Conservation (phyloP, 345 rosid species). For the Mallotus nudiflorus region DNA sequence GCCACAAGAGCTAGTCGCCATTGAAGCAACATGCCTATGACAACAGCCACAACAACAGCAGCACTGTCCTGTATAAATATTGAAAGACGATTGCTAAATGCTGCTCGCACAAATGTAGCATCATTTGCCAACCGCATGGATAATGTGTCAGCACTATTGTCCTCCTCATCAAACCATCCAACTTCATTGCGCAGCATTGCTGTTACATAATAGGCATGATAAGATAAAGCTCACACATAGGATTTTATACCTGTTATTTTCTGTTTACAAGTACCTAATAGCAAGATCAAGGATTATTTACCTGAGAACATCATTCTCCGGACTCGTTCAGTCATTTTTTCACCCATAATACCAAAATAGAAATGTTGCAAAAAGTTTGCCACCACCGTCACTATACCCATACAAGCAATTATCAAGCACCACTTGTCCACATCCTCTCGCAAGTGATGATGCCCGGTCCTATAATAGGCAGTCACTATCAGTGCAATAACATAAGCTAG, state of each 20-base stretch:
- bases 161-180: constrained; percentile 99
- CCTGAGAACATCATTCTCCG: constrained; percentile 99
- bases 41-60: constrained; percentile 83
- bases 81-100: constrained; percentile 98
- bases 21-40: constrained; percentile 84
- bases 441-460: constrained; percentile 41
- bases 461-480: constrained; percentile 80
- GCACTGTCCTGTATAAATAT: constrained; percentile 96
- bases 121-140: constrained; percentile 99
- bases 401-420: constrained; percentile 98
- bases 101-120: constrained; percentile 98
- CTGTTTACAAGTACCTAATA: constrained; percentile 9
- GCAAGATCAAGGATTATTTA: constrained; percentile 26
- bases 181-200: constrained; percentile 99
- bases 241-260: constrained; percentile 1
- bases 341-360: constrained; percentile 99
- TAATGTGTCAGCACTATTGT: constrained; percentile 88
- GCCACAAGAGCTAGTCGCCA: constrained; percentile 98
- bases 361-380: constrained; percentile 98
- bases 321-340: constrained; percentile 97
- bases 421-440: constrained; percentile 83
- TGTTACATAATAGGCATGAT: constrained; percentile 41
- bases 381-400: constrained; percentile 96
- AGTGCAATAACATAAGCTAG: constrained; percentile 91
- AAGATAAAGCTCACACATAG: constrained; percentile 19